Conservation (phyloP, 2,329 filamentous ascomycete genomes). For the Xylaria arbuscula region DNA sequence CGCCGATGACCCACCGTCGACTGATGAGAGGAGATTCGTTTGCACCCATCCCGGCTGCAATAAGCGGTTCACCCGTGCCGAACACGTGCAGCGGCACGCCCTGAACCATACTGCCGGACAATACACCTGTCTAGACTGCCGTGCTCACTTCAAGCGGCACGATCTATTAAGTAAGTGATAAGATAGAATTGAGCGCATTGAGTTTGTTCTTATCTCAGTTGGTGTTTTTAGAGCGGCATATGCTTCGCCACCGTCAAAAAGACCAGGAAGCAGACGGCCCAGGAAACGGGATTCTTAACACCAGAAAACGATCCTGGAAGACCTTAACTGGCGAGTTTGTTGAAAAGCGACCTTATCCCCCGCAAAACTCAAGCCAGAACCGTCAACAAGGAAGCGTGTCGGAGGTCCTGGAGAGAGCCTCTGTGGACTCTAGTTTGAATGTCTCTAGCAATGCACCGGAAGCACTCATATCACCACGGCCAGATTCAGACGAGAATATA, state of each 20-base stretch:
- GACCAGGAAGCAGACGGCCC: constrained; percentile 66
- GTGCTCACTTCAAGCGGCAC: constrained; percentile 69
- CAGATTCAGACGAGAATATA: neutral
- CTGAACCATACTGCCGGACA: constrained; percentile 66
- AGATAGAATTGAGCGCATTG: neutral
- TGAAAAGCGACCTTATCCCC: constrained; percentile 52
- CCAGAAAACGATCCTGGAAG: constrained; percentile 67
- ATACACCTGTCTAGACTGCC: constrained; percentile 68
- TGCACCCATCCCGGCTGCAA: constrained; percentile 61
- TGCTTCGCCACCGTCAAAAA: constrained; percentile 63
- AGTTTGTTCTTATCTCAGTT: constrained; percentile 1
- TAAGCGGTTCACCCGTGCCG: constrained; percentile 66
- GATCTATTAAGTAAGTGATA: constrained; percentile 64
- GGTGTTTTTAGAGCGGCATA: constrained; percentile 63
- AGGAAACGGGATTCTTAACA: constrained; percentile 63
- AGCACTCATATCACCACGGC: neutral
- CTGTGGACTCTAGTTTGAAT: constrained; percentile 33
- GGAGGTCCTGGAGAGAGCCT: constrained; percentile 30
- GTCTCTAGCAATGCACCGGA: neutral
- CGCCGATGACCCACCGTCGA: constrained; percentile 1
- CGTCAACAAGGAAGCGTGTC: neutral
- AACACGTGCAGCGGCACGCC: constrained; percentile 68
- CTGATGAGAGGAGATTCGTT: constrained; percentile 34
- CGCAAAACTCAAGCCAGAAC: neutral
- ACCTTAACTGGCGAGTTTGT: constrained; percentile 65